These are phyloP conservation scores for Tulasnella sp. DNA, from an alignment of 768 basidiomycete genomes.

Conservation along the genomic window DNA sequence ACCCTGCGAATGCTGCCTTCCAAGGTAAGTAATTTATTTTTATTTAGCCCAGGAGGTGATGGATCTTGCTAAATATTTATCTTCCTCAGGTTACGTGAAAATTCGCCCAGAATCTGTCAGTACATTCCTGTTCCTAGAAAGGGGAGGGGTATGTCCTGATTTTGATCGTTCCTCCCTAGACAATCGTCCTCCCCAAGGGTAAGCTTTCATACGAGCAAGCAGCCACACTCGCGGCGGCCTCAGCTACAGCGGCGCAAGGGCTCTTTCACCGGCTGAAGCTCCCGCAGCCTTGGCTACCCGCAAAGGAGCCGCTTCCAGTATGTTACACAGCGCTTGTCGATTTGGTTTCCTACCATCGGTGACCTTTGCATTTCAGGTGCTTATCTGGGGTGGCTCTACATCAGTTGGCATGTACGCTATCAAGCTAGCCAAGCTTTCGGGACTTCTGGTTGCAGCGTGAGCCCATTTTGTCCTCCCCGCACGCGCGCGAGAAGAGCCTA, in stretches of 20 bases:
- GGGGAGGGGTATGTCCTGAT: not conserved
- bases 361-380: not conserved
- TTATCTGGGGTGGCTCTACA: slow-evolving; percentile 15
- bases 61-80: not conserved
- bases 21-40: slow-evolving; percentile 16
- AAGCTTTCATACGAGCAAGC: slow-evolving; percentile 20
- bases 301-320: not conserved
- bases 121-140: not conserved
- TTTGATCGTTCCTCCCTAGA: not conserved
- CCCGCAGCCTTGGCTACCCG: slow-evolving; percentile 14
- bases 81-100: slow-evolving; percentile 18
- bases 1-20: slow-evolving; percentile 20
- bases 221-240: slow-evolving; percentile 19
- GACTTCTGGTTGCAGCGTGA: slow-evolving; percentile 35
- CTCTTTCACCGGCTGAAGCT: slow-evolving; percentile 16
- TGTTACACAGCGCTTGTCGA: not conserved
- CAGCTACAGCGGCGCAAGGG: slow-evolving; percentile 19
- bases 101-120: slow-evolving; percentile 17
- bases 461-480: slow-evolving; percentile 34
- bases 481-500: slow-evolving; percentile 30
- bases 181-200: slow-evolving; percentile 17
- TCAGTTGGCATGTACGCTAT: slow-evolving; percentile 30
- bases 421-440: slow-evolving; percentile 34
- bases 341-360: not conserved
- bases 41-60: not conserved